Evolutionary conservation across 2,329 filamentous ascomycete species (phyloP).

Genomic region (Venturia effusa): DNA sequence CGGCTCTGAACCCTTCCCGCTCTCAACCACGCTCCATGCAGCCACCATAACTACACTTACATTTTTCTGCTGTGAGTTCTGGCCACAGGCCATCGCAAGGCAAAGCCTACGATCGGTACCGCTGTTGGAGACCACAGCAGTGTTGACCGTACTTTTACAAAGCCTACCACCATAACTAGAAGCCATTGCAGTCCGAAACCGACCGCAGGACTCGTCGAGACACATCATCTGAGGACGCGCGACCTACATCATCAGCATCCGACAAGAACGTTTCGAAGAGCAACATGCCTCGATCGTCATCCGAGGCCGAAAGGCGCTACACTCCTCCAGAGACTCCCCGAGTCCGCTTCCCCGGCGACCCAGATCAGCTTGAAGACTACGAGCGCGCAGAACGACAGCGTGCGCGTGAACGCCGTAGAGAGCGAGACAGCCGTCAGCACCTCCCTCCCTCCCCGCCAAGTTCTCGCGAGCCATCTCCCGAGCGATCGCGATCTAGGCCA

Average conservation of each 20-base stretch:
- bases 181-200: not conserved
- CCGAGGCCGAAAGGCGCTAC: conserved; percentile 1
- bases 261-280: not conserved
- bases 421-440: not conserved
- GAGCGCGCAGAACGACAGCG: not conserved
- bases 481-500: conserved; percentile 1
- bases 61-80: conserved; percentile 1
- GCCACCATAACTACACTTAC: not conserved
- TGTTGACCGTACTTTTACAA: not conserved
- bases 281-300: not conserved
- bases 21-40: not conserved
- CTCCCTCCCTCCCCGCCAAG: not conserved
- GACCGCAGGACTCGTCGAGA: not conserved
- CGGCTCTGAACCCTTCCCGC: not conserved
- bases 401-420: not conserved
- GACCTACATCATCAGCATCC: not conserved
- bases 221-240: not conserved
- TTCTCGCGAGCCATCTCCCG: not conserved
- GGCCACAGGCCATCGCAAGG: conserved; percentile 8
- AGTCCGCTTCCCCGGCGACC: conserved; percentile 2
- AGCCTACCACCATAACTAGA: not conserved
- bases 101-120: conserved; percentile 7
- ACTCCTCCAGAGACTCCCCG: not conserved
- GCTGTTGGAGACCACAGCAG: conserved; percentile 7
- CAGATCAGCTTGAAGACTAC: not conserved